Base-by-base conservation (phyloP, 768 basidiomycete species). In the Termitomyces sp. region DNA sequence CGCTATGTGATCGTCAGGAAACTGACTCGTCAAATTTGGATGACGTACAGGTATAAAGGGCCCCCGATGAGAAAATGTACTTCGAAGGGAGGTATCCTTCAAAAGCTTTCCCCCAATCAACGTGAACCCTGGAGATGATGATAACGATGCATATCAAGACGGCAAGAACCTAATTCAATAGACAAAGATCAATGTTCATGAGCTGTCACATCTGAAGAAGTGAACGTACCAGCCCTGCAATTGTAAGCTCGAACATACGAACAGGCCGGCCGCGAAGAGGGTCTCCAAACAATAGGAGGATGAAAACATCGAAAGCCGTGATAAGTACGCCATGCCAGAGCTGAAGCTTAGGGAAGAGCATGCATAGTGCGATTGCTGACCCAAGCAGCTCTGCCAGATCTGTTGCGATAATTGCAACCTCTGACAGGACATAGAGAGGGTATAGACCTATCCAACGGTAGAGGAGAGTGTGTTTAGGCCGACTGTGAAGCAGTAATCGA, bases 301-400 rank as follows among this genome's bases (percentile, higher is more conserved):
- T 60, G 52, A 92, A 67, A 37, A 92, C 89, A 67, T 92, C 90
- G 29, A 77, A 72, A 0, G 83, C 83, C 6, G 90, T 92, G 57
- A 91, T 74, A 15, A 92, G 73, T 8, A 91, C 87, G 12, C 86
- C 83, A 4, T 83, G 86, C 85, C 87, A 91, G 5, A 92, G 73
- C 45, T 89, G 80, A 6, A 92, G 77, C 31, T 69, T 70, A 0
- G 89, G 90, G 69, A 91, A 88, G 43, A 92, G 78, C 74, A 94
- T 78, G 69, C 85, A 85, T 49, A 94, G 76, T 0, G 88, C 92
- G 56, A 94, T 92, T 14, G 92, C 92, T 47, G 86, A 89, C 5
- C 93, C 87, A 25, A 95, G 75, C 15, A 95, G 77, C 71, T 95
- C 92, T 9, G 91, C 89, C 40, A 94, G 77, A 70, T 92, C 91